Evolutionary conservation across 139 green algal genomes (phyloP).

Genomic region (Ostreobium quekettii): DNA sequence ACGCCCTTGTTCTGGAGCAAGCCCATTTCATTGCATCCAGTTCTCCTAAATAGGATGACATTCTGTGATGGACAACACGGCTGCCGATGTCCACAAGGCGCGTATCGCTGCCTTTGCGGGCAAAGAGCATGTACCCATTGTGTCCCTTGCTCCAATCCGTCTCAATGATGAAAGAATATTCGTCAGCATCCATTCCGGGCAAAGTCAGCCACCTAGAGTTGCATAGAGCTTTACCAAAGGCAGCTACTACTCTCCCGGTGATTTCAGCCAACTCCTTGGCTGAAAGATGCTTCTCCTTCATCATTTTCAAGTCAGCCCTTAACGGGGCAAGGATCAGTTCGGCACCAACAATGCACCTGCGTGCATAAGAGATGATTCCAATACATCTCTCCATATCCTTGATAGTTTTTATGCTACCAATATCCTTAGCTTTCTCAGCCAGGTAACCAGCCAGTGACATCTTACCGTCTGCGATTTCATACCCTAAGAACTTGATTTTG

Average conservation of each 20-base stretch:
- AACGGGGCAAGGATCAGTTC: not conserved
- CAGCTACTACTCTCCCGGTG: not conserved
- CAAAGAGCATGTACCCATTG: conserved; percentile 2
- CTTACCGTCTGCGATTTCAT: not conserved
- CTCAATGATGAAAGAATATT: too few relatives aligned
- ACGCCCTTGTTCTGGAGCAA: not conserved
- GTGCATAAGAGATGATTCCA: conserved; percentile 1
- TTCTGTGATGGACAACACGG: not conserved
- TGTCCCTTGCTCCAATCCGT: not conserved
- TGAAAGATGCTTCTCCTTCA: not conserved
- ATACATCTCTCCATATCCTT: conserved; percentile 12
- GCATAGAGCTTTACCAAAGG: not conserved
- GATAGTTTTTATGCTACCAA: not conserved
- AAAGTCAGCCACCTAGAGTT: not conserved
- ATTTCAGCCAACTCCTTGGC: not conserved
- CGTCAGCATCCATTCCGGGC: not conserved
- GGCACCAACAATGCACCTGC: not conserved
- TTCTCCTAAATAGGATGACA: conserved; percentile 3
- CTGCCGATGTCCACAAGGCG: conserved; percentile 4
- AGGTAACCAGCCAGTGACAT: not conserved
- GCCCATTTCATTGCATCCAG: not conserved
- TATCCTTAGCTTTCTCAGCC: not conserved
- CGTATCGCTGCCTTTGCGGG: not conserved
- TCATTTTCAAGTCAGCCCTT: not conserved
- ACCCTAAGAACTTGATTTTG: conserved; percentile 2